phyloP scores from a whole-genome alignment of 192 early-diverging fungal species.

The Haplosporangium gracile region DNA sequence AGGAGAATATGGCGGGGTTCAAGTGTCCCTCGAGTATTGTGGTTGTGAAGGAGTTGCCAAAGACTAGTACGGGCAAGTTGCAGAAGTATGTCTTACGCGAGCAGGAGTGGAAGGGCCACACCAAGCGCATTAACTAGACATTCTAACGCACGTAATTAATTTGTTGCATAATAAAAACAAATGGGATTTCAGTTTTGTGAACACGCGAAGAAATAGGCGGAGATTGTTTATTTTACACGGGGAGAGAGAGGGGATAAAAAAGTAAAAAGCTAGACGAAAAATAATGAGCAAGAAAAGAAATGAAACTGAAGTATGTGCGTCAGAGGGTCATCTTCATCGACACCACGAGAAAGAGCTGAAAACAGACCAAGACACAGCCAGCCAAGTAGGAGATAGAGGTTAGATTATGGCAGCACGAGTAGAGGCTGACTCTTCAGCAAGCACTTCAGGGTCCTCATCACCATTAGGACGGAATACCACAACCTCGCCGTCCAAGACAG shows the following conservation, averaged over 20 bases:
- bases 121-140: constrained; percentile 52
- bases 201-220: background rate
- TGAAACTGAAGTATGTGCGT: background rate
- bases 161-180: background rate
- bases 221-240: constrained; percentile 5
- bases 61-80: constrained; percentile 65
- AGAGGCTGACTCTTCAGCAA: constrained; percentile 9
- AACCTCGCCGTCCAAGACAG: background rate
- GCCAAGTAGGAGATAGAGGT: background rate
- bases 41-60: constrained; percentile 63
- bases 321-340: no score
- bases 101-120: constrained; percentile 58
- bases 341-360: no score
- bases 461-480: constrained; percentile 28
- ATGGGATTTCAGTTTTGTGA: background rate
- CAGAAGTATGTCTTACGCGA: constrained; percentile 69
- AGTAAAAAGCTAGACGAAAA: background rate
- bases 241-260: no score
- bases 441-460: constrained; percentile 42
- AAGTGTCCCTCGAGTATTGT: constrained; percentile 63
- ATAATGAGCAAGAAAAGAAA: background rate
- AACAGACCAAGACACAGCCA: no score
- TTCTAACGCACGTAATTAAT: background rate
- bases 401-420: background rate
- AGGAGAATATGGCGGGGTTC: constrained; percentile 63